Evolutionary conservation across 352 stramenopile genomes (phyloP), one percentile per base, ranked within the genome.

Genomic region (Hyaloperonospora brassicae): DNA sequence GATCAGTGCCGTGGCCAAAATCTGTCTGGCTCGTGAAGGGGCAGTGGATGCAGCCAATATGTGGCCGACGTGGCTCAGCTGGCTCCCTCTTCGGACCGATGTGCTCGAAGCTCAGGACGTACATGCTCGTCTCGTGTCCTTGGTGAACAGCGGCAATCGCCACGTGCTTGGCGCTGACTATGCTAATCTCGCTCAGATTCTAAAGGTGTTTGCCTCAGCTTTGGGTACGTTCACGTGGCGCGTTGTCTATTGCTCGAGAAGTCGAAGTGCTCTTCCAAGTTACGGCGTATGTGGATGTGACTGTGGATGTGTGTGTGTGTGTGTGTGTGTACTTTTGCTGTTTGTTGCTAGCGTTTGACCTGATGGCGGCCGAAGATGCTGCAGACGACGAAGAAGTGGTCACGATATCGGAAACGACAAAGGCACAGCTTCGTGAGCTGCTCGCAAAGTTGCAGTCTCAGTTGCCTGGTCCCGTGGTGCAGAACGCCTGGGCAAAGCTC

Each of bases 1-100:
- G 43, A 72, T 90, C 39, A 90, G 79, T 53, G 79, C 83, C 8
- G 77, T 93, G n/a, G 64, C 75, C 52, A 93, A 93, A 68, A 89
- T 93, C 47, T 69, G 75, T 11, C 52, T 87, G 12, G 58, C 62
- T 27, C 72, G 74, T n/a, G 70, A 87, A n/a, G 49, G 57, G 46
- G 58, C 64, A 30, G 72, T 90, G 17, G 77, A 91, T 48, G 68
- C 57, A n/a, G 56, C 72, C 46, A 76, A 75, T 64, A 57, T 91
- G 46, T 89, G 83, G 79, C 30, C 68, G 4, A 59, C 75, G 54
- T 93, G 83, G 83, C 79, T 93, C 58, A 74, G 72, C 64, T 93
- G 83, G 76, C 63, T 93, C 49, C 83, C 83, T 56, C 65, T 93
- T 47, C 76, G 66, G 48, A 89, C 76, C 30, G 83, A 93, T 50